These are phyloP conservation scores for Kazachstania taianensis DNA, from an alignment of 805 yeast genomes.

Conservation along the genomic window DNA sequence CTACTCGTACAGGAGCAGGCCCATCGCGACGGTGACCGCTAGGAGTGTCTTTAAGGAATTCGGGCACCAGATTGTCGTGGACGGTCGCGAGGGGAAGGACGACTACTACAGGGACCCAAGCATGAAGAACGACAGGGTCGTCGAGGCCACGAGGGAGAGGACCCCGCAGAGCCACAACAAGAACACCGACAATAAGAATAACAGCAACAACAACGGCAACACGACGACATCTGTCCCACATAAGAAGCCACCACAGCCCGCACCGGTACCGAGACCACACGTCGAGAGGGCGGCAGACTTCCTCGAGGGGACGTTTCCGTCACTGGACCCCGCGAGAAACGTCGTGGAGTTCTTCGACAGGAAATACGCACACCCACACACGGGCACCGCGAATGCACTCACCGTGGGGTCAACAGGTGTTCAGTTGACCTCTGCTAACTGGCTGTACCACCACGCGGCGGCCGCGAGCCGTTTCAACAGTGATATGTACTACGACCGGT, in stretches of 20 bases:
- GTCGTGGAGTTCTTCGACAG: slow-evolving; percentile 34
- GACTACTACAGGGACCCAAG: slow-evolving; percentile 71
- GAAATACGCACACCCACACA: slow-evolving; percentile 11
- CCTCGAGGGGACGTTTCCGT: neutral
- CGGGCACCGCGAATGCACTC: slow-evolving; percentile 29
- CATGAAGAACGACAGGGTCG: slow-evolving; percentile 34
- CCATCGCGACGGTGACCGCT: slow-evolving; percentile 85
- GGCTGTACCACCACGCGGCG: slow-evolving; percentile 80
- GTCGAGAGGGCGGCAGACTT: neutral
- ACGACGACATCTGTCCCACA: neutral
- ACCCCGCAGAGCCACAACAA: slow-evolving; percentile 34
- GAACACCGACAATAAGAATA: slow-evolving; percentile 70
- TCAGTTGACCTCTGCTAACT: slow-evolving; percentile 52
- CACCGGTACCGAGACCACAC: too few species aligned
- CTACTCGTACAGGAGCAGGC: slow-evolving; percentile 80
- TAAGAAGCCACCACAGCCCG: too few species aligned
- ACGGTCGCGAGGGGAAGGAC: slow-evolving; percentile 73
- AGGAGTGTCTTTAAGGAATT: slow-evolving; percentile 82
- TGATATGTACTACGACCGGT: slow-evolving; percentile 47
- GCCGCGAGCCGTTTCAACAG: slow-evolving; percentile 67
- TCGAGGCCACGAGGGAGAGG: neutral
- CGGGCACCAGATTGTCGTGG: slow-evolving; percentile 73
- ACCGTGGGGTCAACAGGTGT: slow-evolving; percentile 11
- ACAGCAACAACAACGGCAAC: slow-evolving; percentile 36
- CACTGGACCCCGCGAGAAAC: slow-evolving; percentile 27